A percentile compares a stretch with the other conserved stretches of the same genome.
Evolutionary conservation across 1,139 yeast genomes (phyloP).

Genomic region (Meyerozyma sp.): DNA sequence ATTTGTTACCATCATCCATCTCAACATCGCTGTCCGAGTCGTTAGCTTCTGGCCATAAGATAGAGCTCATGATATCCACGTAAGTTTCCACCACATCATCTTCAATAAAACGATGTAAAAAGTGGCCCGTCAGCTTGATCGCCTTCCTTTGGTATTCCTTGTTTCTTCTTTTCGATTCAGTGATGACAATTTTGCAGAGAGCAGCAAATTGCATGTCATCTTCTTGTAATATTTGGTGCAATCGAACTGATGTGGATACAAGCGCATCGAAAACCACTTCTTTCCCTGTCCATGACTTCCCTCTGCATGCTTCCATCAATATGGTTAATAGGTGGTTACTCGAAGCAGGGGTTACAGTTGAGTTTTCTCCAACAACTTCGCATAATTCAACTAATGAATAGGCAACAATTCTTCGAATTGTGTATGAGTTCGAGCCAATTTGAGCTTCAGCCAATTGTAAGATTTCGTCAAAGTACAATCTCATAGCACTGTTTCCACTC

Average conservation of each 20-base stretch:
- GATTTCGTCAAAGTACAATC: conserved; percentile 71
- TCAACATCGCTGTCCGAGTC: conserved; percentile 25
- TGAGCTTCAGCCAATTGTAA: conserved; percentile 44
- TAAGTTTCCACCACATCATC: conserved; percentile 35
- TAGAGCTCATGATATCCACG: conserved; percentile 31
- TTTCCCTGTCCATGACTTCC: conserved; percentile 88
- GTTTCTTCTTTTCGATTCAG: conserved; percentile 68
- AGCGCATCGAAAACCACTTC: conserved; percentile 70
- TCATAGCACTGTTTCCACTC: conserved; percentile 64
- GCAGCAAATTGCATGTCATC: conserved; percentile 20
- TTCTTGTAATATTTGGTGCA: conserved; percentile 23
- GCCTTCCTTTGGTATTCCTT: conserved; percentile 55
- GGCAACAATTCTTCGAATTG: conserved; percentile 68
- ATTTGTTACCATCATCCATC: conserved; percentile 16
- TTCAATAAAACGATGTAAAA: conserved; percentile 38
- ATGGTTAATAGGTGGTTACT: conserved; percentile 42
- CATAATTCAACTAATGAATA: conserved; percentile 62
- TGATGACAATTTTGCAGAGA: conserved; percentile 40
- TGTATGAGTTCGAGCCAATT: conserved; percentile 56
- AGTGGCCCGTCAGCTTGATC: conserved; percentile 46
- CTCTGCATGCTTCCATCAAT: conserved; percentile 60
- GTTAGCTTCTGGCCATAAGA: conserved; percentile 15
- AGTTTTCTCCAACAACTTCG: conserved; percentile 29
- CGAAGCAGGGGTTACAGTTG: conserved; percentile 20
- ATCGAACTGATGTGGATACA: conserved; percentile 50